Base-by-base conservation (phyloP, 2,329 filamentous ascomycete genomes). In the Diaporthe sp. region DNA sequence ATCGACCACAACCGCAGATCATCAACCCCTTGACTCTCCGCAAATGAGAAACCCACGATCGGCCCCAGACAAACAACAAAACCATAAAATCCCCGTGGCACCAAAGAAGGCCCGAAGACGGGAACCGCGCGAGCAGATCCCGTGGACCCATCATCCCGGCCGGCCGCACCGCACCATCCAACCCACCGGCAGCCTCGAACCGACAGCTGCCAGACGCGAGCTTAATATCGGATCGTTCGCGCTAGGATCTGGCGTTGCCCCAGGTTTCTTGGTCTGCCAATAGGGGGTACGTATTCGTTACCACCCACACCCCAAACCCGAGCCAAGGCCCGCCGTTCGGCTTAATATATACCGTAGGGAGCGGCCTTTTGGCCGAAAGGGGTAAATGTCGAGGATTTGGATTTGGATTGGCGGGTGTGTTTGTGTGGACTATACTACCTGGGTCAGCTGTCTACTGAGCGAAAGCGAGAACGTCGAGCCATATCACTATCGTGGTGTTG, bases 271-370 rank as follows among this genome's bases (percentile, higher is more conserved):
- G 12, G 22, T 50, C 32, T 35, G 37, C 37, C 6, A 37, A 12
- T 37, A n/a, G n/a, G n/a, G 10, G 47, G 47, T 50, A 50, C 47
- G 35, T 59, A 15, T 22, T 4, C 27, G 15, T 44, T 22, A 65
- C 27, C 27, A n/a, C 42, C 30, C 61, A 6, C 27, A 12, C 25
- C 59, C 19, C 17, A n/a, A 27, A 50, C 30, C 44, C 30, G 44
- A 66, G 61, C 61, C 61, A 66, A 66, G 61, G 42, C 42, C 61
- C 61, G 61, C 37, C 30, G 42, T 66, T 66, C 61, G 61, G 61
- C 61, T 37, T 66, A 66, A 66, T 66, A 50, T 42, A 42, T 66
- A 35, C 25, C 30, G 19, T 25, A 13, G 61, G 42, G 44, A 22
- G n/a, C 61, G 61, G 30, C 6, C 10, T 7, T 50, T 50, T 50